Evolutionary conservation across 306 rosid genomes (phyloP).

Genomic region (Medicago ruthenica): DNA sequence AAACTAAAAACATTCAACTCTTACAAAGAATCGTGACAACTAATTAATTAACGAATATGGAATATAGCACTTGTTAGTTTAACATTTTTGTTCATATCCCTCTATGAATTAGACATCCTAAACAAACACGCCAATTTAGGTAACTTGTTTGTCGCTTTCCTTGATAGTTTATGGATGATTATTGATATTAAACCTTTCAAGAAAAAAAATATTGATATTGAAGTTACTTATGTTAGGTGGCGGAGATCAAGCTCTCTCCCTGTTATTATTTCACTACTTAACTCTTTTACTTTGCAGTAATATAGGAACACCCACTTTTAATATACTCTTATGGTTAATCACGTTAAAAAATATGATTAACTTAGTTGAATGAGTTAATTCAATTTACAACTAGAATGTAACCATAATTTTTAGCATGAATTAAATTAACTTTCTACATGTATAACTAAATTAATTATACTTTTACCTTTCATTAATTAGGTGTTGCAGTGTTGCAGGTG

Average conservation of each 20-base stretch:
- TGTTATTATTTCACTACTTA: background rate
- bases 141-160: background rate
- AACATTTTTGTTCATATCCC: background rate
- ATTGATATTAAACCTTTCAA: background rate
- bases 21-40: background rate
- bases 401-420: too few relatives aligned
- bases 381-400: too few relatives aligned
- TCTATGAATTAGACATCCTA: slow-evolving; percentile 2
- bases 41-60: slow-evolving; percentile 2
- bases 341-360: too few relatives aligned
- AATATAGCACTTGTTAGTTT: background rate
- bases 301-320: too few relatives aligned
- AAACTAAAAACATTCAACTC: slow-evolving; percentile 20
- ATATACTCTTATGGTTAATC: too few relatives aligned
- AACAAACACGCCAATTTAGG: slow-evolving; percentile 27
- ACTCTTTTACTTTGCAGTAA: background rate
- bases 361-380: too few relatives aligned
- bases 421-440: too few relatives aligned
- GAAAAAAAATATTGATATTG: background rate
- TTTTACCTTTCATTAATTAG: too few relatives aligned
- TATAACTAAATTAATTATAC: too few relatives aligned
- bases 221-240: background rate
- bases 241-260: background rate
- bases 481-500: too few relatives aligned
- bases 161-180: background rate